A percentile compares a stretch with the other conserved stretches of the same genome.
These are phyloP conservation scores for Xerocomus minutiporus DNA, from an alignment of 1,284 basidiomycete species.

Conservation along the genomic window DNA sequence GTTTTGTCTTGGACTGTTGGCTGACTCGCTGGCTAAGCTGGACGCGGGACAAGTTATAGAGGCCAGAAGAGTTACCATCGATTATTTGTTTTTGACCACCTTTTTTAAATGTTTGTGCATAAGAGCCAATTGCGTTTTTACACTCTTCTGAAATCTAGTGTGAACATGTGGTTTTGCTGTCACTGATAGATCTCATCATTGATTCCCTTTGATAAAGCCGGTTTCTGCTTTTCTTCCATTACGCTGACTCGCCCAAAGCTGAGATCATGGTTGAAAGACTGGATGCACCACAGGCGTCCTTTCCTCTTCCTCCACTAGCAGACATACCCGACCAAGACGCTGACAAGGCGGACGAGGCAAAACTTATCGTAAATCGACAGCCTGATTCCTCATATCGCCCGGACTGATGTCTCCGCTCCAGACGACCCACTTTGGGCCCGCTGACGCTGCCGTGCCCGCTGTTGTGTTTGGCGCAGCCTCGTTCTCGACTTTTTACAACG, in stretches of 20 bases:
- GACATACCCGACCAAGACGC: constrained; percentile 46
- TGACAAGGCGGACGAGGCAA: constrained; percentile 44
- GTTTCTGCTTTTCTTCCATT: too few relatives aligned
- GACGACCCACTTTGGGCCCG: constrained; percentile 27
- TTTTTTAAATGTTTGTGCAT: constrained; percentile 11
- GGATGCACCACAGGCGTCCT: constrained; percentile 40
- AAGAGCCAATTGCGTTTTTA: constrained; percentile 17
- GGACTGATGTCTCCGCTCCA: constrained; percentile 13
- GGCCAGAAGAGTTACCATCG: constrained; percentile 11
- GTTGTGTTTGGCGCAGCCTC: constrained; percentile 67
- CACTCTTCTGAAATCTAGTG: constrained; percentile 6
- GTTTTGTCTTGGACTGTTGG: not conserved
- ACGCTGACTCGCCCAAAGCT: not conserved
- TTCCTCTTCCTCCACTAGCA: constrained; percentile 37
- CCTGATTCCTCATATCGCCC: not conserved
- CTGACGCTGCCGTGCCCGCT: constrained; percentile 40
- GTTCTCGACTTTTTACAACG: constrained; percentile 73
- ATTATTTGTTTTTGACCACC: not conserved
- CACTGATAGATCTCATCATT: too few relatives aligned
- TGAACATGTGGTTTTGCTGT: constrained; percentile 1
- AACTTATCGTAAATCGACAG: constrained; percentile 14
- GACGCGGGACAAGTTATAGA: constrained; percentile 62
- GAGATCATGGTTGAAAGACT: constrained; percentile 40
- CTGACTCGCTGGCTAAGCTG: constrained; percentile 45
- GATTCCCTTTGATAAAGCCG: too few relatives aligned